A percentile compares a stretch with the other conserved stretches of the same genome.
Evolutionary conservation across 2,329 filamentous ascomycete species (phyloP).

Genomic region (Ceratocystis eucalypticola): DNA sequence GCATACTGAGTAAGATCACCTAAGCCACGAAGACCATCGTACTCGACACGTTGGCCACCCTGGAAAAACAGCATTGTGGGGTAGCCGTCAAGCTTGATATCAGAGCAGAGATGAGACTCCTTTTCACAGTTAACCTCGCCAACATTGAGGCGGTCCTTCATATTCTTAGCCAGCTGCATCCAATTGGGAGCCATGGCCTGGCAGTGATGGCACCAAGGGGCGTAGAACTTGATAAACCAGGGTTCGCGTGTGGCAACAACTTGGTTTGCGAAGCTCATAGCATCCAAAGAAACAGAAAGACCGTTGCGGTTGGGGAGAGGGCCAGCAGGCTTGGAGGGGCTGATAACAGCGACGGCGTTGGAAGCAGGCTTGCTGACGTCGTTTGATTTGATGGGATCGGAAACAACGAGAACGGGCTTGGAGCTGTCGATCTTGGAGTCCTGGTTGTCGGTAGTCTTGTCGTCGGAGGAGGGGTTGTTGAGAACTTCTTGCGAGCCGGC

Average conservation of each 20-base stretch:
- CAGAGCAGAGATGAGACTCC: constrained; percentile 81
- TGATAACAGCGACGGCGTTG: constrained; percentile 24
- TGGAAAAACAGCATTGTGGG: constrained; percentile 90
- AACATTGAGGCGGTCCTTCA: constrained; percentile 79
- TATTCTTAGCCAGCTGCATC: constrained; percentile 78
- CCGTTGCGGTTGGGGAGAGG: constrained; percentile 59
- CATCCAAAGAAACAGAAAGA: constrained; percentile 58
- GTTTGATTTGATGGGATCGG: constrained; percentile 18
- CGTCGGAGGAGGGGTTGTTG: constrained; percentile 20
- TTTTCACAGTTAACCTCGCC: constrained; percentile 92
- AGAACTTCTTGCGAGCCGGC: constrained; percentile 5
- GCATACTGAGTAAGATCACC: constrained; percentile 82
- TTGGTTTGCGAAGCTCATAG: constrained; percentile 71
- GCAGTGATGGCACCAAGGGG: constrained; percentile 93
- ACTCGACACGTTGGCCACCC: constrained; percentile 82
- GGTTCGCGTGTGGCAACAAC: constrained; percentile 81
- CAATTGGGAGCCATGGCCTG: constrained; percentile 84
- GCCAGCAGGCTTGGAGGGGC: constrained; percentile 38
- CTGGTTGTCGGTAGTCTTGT: constrained; percentile 24
- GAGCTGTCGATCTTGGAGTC: constrained; percentile 19
- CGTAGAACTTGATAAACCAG: constrained; percentile 99
- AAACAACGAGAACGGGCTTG: constrained; percentile 15
- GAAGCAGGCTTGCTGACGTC: constrained; percentile 22
- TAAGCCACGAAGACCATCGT: constrained; percentile 77
- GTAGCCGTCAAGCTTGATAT: constrained; percentile 64